Percentiles rank a stretch among this genome's conserved stretches.
Conservation (phyloP, 192 early-diverging fungal genomes). For the Linderina pennispora region DNA sequence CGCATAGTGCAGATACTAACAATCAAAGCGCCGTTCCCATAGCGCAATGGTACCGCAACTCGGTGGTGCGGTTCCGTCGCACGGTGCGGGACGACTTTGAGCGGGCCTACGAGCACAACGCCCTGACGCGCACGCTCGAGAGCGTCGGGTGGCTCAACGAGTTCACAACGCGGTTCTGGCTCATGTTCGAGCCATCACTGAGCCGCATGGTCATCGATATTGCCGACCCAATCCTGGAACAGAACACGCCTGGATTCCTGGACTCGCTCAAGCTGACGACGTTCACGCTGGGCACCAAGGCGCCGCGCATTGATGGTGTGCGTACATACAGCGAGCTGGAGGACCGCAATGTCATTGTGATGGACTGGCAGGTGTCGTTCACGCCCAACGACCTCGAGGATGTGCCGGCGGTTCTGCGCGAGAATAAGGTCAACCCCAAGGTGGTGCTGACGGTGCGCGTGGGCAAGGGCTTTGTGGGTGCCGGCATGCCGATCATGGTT, state of each 20-base stretch:
- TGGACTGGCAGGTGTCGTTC: conserved; percentile 89
- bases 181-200: conserved; percentile 83
- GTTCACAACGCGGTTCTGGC: conserved; percentile 82
- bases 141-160: conserved; percentile 89
- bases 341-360: conserved; percentile 71
- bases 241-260: conserved; percentile 72
- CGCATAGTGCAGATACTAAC: no score
- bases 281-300: conserved; percentile 75
- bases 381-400: conserved; percentile 75
- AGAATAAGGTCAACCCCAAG: conserved; percentile 76
- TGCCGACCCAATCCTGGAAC: conserved; percentile 68
- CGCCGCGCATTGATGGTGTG: conserved; percentile 63
- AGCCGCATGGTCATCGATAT: conserved; percentile 64
- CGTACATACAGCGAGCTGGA: conserved; percentile 61
- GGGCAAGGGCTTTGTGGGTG: conserved; percentile 80
- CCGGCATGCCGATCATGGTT: conserved; percentile 78
- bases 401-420: conserved; percentile 60
- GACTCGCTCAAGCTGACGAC: conserved; percentile 68
- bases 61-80: conserved; percentile 61
- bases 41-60: conserved; percentile 71
- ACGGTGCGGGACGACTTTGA: conserved; percentile 63
- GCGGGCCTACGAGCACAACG: conserved; percentile 52
- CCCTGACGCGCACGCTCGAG: conserved; percentile 49
- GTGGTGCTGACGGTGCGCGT: conserved; percentile 79
- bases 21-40: no score